Evolutionary conservation across 371 early-diverging fungal species (phyloP).

Genomic region (Funneliformis caledonium): DNA sequence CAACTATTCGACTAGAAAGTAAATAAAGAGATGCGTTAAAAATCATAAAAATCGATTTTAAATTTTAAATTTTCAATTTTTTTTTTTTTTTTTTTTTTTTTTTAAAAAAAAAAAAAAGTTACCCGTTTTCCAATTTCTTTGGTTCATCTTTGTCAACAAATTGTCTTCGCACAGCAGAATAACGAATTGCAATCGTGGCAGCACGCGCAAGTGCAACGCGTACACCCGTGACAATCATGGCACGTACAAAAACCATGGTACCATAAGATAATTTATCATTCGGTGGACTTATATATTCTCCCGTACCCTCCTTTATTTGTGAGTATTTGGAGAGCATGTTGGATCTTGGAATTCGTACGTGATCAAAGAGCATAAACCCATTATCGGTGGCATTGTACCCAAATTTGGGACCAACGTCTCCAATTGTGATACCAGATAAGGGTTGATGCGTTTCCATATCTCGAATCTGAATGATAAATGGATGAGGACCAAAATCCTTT

Average conservation of each 20-base stretch:
- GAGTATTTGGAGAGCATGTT: slow-evolving; percentile 84
- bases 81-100: slow-evolving; percentile 19
- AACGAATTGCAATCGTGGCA: slow-evolving; percentile 79
- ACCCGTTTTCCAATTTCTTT: slow-evolving; percentile 38
- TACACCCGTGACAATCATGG: slow-evolving; percentile 65
- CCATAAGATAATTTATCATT: slow-evolving; percentile 81
- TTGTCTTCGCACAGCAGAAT: slow-evolving; percentile 81
- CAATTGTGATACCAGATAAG: slow-evolving; percentile 84
- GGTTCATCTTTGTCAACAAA: slow-evolving; percentile 66
- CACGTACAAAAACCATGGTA: slow-evolving; percentile 80
- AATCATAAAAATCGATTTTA: neutral
- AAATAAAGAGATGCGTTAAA: neutral
- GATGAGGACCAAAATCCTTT: slow-evolving; percentile 82
- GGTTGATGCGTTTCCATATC: slow-evolving; percentile 74
- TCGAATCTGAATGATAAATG: slow-evolving; percentile 89
- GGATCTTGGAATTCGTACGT: slow-evolving; percentile 78
- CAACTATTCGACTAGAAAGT: slow-evolving; percentile 46
- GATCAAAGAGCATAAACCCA: slow-evolving; percentile 81
- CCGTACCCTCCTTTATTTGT: slow-evolving; percentile 71
- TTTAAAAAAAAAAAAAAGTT: slow-evolving; percentile 47
- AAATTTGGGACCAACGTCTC: slow-evolving; percentile 91
- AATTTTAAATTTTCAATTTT: neutral
- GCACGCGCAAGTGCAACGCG: slow-evolving; percentile 67
- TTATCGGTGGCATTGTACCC: slow-evolving; percentile 87
- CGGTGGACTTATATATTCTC: slow-evolving; percentile 75